These are phyloP conservation scores for Ceratobasidium sp. DNA, from an alignment of 1,284 basidiomycete genomes.

Conservation along the genomic window DNA sequence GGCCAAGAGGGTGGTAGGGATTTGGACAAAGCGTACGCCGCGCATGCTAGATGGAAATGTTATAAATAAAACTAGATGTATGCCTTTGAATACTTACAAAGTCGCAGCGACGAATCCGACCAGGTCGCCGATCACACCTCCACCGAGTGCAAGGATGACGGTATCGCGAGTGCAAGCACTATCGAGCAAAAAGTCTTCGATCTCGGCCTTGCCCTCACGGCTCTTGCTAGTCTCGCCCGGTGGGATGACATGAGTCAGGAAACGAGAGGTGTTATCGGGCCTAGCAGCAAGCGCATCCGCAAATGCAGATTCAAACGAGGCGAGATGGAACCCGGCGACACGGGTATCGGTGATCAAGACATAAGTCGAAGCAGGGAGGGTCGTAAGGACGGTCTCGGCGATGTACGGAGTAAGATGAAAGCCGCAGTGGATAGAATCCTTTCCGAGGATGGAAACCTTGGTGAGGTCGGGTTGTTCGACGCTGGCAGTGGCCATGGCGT, in stretches of 20 bases:
- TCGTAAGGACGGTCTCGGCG: constrained; percentile 79
- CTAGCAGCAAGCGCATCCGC: constrained; percentile 61
- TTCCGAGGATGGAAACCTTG: constrained; percentile 87
- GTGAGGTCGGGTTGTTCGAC: constrained; percentile 51
- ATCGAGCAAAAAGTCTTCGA: constrained; percentile 94
- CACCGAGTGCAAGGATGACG: constrained; percentile 93
- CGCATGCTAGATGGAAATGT: constrained; percentile 72
- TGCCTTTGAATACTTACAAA: constrained; percentile 74
- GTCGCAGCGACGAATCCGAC: constrained; percentile 97
- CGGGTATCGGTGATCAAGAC: constrained; percentile 94
- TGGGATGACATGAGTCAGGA: constrained; percentile 84
- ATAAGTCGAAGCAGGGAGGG: constrained; percentile 89
- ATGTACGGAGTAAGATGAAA: constrained; percentile 92
- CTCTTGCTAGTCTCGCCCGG: constrained; percentile 96
- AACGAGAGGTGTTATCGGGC: constrained; percentile 67
- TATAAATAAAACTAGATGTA: background rate
- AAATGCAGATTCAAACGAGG: constrained; percentile 78
- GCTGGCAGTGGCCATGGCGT: constrained; percentile 40
- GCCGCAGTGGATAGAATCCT: constrained; percentile 91
- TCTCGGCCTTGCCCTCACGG: constrained; percentile 90
- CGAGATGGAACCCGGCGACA: constrained; percentile 81
- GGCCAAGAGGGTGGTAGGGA: constrained; percentile 95
- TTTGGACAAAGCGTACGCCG: constrained; percentile 93
- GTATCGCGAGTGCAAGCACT: constrained; percentile 94
- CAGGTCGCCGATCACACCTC: constrained; percentile 96